Conservation (phyloP, 768 basidiomycete genomes). For the Lactifluus piperatus region DNA sequence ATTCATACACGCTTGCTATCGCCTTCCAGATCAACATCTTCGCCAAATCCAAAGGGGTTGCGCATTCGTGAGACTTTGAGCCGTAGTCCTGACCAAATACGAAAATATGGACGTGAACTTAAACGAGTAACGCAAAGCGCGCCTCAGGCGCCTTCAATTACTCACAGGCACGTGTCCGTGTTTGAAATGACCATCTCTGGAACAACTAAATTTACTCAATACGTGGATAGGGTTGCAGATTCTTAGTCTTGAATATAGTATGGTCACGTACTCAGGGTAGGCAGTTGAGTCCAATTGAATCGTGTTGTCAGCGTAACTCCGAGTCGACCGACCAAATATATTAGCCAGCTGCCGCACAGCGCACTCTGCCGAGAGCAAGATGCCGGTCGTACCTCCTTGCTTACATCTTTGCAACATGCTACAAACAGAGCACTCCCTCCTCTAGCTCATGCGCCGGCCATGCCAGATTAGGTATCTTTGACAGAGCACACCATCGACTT, state of each 20-base stretch:
- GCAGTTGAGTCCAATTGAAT: too few relatives aligned
- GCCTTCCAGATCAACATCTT: slow-evolving; percentile 5
- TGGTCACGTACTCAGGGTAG: too few relatives aligned
- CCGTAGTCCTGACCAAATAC: slow-evolving; percentile 15
- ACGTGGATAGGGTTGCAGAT: neutral
- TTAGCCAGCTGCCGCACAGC: too few relatives aligned
- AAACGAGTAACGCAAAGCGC: too few relatives aligned
- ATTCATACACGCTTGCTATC: slow-evolving; percentile 38
- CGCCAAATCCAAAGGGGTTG: neutral
- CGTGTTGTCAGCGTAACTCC: too few relatives aligned
- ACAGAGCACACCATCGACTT: slow-evolving; percentile 24
- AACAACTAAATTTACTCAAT: neutral
- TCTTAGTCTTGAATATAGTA: too few relatives aligned
- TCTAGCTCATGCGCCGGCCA: slow-evolving; percentile 45
- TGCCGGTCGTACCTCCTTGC: slow-evolving; percentile 25
- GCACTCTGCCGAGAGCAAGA: too few relatives aligned
- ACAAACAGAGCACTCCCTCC: slow-evolving; percentile 54
- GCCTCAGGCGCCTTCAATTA: neutral
- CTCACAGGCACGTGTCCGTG: neutral
- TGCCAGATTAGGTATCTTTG: slow-evolving; percentile 54
- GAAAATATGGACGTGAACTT: neutral
- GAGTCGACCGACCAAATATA: too few relatives aligned
- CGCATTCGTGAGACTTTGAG: neutral
- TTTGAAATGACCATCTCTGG: neutral
- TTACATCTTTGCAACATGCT: slow-evolving; percentile 7